Conservation (phyloP, 495 filamentous ascomycete species). For the Xylaria acuta region DNA sequence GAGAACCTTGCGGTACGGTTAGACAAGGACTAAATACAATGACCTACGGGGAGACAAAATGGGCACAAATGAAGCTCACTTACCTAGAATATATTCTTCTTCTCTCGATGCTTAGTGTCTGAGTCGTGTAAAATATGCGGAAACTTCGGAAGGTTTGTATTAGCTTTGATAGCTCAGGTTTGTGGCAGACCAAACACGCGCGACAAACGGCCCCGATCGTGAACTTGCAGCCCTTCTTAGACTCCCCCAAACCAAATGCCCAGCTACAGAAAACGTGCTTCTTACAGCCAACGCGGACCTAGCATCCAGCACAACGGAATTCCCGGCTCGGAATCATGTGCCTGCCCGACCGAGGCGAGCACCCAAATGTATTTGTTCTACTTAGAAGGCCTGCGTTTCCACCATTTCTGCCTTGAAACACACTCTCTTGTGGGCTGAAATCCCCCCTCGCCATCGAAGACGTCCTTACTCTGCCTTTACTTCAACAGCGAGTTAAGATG, state of each 20-base stretch:
- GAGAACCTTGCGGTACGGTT: constrained; percentile 83
- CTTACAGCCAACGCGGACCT: background rate
- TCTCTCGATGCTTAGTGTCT: background rate
- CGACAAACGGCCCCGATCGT: background rate
- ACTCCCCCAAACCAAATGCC: background rate
- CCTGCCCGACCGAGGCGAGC: background rate
- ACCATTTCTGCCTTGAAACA: background rate
- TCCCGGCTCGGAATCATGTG: background rate
- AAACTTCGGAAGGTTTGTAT: background rate
- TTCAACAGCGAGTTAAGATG: no score
- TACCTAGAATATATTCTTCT: background rate
- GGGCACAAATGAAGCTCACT: background rate
- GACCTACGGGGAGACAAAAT: background rate
- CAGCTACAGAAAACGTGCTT: background rate
- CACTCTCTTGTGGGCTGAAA: background rate
- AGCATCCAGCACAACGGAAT: background rate
- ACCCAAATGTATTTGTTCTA: background rate
- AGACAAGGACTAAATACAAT: constrained; percentile 66
- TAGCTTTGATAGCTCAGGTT: background rate
- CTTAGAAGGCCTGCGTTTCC: background rate
- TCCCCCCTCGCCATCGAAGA: background rate
- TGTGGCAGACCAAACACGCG: background rate
- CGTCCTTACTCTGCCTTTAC: background rate
- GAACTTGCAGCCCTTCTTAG: background rate
- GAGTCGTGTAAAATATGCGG: background rate